These are phyloP conservation scores for Peronospora belbahrii DNA, from an alignment of 352 stramenopile species.

Conservation along the genomic window DNA sequence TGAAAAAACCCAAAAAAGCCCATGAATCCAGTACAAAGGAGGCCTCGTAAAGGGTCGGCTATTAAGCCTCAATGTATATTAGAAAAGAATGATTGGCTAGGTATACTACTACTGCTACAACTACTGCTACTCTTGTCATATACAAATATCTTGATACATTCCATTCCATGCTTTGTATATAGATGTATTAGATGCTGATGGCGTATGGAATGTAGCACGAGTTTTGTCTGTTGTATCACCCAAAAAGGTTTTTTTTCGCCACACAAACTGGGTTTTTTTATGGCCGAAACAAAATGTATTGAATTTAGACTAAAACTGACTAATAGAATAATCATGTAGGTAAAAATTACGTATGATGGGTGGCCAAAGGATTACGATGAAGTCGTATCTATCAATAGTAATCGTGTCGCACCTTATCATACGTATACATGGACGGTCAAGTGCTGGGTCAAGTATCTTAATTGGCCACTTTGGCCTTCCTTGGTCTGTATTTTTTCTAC, in stretches of 20 bases:
- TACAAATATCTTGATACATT: too few relatives aligned
- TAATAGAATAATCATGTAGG: conserved; percentile 24
- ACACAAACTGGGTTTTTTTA: too few relatives aligned
- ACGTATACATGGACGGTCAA: conserved; percentile 75
- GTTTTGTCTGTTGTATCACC: conserved; percentile 28
- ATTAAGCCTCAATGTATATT: conserved; percentile 3
- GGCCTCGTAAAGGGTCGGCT: neutral
- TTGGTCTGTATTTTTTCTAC: conserved; percentile 27
- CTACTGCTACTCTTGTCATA: too few relatives aligned
- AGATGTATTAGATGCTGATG: conserved; percentile 61
- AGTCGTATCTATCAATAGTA: conserved; percentile 42
- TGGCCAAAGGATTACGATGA: conserved; percentile 56
- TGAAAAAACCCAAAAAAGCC: neutral
- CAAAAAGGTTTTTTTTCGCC: conserved; percentile 18
- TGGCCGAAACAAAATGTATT: too few relatives aligned
- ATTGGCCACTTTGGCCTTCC: conserved; percentile 69
- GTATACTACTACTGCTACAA: too few relatives aligned
- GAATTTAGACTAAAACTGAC: neutral
- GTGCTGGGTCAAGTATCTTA: conserved; percentile 76
- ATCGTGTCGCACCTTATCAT: conserved; percentile 61
- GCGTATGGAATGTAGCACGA: conserved; percentile 61
- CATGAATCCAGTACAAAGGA: neutral
- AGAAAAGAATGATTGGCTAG: conserved; percentile 24
- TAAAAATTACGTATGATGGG: conserved; percentile 64
- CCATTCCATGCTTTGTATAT: too few relatives aligned